These are phyloP conservation scores for Candida stauntonica DNA, from an alignment of 805 yeast species.

Conservation along the genomic window DNA sequence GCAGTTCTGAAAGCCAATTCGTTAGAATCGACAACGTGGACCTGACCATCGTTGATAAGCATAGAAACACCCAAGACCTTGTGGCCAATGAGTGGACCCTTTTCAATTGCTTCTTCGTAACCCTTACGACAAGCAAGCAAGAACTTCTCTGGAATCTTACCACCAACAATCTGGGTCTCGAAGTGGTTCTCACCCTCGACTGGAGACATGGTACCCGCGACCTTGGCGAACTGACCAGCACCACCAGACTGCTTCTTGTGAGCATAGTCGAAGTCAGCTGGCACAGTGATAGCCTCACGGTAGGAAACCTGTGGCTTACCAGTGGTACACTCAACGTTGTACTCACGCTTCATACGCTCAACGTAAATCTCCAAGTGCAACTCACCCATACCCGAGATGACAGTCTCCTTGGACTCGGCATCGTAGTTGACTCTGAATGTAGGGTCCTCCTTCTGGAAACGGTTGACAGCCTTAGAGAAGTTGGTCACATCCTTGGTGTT, in stretches of 20 bases:
- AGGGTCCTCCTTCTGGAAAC: slow-evolving; percentile 99
- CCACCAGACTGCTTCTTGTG: slow-evolving; percentile 99
- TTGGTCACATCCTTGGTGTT: slow-evolving; percentile 73
- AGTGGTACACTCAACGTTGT: slow-evolving; percentile 89
- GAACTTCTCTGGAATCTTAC: slow-evolving; percentile 93
- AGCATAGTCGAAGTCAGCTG: slow-evolving; percentile 82
- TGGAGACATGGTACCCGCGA: slow-evolving; percentile 75
- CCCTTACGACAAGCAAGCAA: slow-evolving; percentile 93
- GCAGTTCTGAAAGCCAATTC: slow-evolving; percentile 95
- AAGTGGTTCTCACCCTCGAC: slow-evolving; percentile 67
- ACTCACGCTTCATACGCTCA: slow-evolving; percentile 97
- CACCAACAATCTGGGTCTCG: slow-evolving; percentile 89
- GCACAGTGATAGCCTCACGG: slow-evolving; percentile 80
- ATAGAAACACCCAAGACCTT: slow-evolving; percentile 87
- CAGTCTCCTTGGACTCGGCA: slow-evolving; percentile 86
- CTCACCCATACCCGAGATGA: slow-evolving; percentile 98
- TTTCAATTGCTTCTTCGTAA: slow-evolving; percentile 88
- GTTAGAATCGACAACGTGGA: slow-evolving; percentile 95
- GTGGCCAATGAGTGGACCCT: slow-evolving; percentile 96
- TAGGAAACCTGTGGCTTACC: slow-evolving; percentile 98
- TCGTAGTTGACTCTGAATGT: slow-evolving; percentile 93
- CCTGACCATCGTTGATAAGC: slow-evolving; percentile 95
- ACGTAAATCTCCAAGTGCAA: slow-evolving; percentile 95
- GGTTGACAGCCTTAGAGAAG: slow-evolving; percentile 93
- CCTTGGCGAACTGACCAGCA: slow-evolving; percentile 98